Evolutionary conservation across 148 eudicot species (phyloP).

Genomic region (Linanthus parryae): DNA sequence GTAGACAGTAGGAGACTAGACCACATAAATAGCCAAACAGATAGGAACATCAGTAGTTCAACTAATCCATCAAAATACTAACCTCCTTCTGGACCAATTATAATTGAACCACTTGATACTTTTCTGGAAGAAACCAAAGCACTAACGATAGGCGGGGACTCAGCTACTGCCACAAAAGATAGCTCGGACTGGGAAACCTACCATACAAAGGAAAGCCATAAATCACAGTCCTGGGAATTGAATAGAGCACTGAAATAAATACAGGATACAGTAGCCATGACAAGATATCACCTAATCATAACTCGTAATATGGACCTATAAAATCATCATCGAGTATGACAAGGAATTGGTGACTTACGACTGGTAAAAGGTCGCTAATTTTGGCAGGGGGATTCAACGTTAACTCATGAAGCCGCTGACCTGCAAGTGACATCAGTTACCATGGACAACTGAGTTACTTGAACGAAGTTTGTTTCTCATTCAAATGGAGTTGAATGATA

Average conservation of each 20-base stretch:
- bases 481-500: neutral
- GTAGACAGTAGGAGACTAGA: no score
- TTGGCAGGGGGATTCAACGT: constrained; percentile 58
- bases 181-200: constrained; percentile 61
- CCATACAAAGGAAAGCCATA: neutral
- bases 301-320: no score
- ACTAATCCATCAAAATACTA: constrained; percentile 18
- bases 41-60: neutral
- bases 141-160: constrained; percentile 65
- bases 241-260: no score
- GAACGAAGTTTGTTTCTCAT: neutral
- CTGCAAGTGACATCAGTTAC: constrained; percentile 25
- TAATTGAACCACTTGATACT: constrained; percentile 55
- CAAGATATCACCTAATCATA: no score
- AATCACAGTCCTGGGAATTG: neutral
- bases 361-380: constrained; percentile 44
- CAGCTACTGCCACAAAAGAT: constrained; percentile 82
- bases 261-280: no score
- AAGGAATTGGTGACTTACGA: constrained; percentile 43
- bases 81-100: constrained; percentile 99
- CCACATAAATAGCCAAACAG: no score
- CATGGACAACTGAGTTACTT: neutral
- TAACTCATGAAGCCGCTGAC: constrained; percentile 95
- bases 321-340: no score
- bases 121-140: constrained; percentile 30